Evolutionary conservation across 2,329 filamentous ascomycete species (phyloP), one percentile per base, ranked within the genome.

Genomic region (Phialocephala subalpina): DNA sequence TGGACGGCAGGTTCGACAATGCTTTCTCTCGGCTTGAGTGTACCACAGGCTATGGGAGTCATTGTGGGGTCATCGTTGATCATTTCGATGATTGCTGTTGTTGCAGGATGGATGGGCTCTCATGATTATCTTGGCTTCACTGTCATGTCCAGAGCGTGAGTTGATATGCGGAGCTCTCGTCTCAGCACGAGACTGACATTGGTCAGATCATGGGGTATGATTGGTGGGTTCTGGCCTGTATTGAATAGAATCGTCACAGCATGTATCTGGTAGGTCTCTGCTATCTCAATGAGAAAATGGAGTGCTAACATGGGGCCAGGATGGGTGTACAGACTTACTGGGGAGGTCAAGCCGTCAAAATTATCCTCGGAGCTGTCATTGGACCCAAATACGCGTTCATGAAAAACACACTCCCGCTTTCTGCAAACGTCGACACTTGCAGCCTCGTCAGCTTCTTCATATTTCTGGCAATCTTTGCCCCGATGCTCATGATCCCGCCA

Each of bases 121-220:
- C 76, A 78, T 65, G 71, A 77, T 25, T 72, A 78, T 62, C 63
- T 77, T 8, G 77, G 77, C 0, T 78, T 78, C 65, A 78, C 77
- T 1, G 76, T 78, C 18, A 70, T 78, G 63, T 73, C 68, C 14
- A 63, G 70, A 66, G 70, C 68, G 68, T 71, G 36, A 57, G 67
- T 38, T 9, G n/a, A 36, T 27, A 8, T 2, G 2, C 22, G 12
- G 3, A 9, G 6, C 7, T 16, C 18, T 25, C 29, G 12, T 18
- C 7, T n/a, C 22, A 20, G 49, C 9, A 11, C 63, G 40, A 3
- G 14, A 52, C 53, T 65, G 42, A 65, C n/a, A 8, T 22, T n/a
- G 29, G 33, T 2, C 36, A 70, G 70, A n/a, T 72, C 70, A 36
- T 69, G 74, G 75, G 71, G 75, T 38, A 76, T 77, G 75, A 69